A percentile compares a stretch with the other conserved stretches of the same genome.
Conservation (phyloP, 352 stramenopile species). For the Pythium pyrilobum region DNA sequence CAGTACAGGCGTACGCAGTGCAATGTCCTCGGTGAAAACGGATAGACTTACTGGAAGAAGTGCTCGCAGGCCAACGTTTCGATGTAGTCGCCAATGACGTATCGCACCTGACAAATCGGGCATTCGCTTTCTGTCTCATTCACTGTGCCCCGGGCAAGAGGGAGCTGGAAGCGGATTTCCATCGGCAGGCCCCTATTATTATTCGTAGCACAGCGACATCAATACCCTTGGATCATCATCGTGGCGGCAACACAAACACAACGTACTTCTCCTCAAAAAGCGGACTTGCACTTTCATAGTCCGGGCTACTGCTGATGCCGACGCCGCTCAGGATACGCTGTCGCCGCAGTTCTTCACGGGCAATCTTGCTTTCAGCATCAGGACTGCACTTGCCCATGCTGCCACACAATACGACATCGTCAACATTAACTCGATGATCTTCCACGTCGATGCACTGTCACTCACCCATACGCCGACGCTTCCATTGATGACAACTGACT, state of each 20-base stretch:
- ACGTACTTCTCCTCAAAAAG: constrained; percentile 73
- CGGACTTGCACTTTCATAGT: constrained; percentile 64
- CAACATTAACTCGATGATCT: no score
- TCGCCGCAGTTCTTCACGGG: constrained; percentile 50
- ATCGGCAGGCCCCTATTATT: constrained; percentile 52
- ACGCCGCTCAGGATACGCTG: constrained; percentile 52
- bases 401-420: not conserved
- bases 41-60: constrained; percentile 74
- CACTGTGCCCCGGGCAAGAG: constrained; percentile 64
- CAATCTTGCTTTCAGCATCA: constrained; percentile 43
- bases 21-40: not conserved
- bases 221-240: not conserved
- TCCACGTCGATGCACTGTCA: not conserved
- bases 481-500: no score
- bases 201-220: not conserved
- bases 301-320: constrained; percentile 59
- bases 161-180: constrained; percentile 77
- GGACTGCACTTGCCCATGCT: constrained; percentile 36
- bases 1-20: not conserved
- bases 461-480: no score
- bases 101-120: constrained; percentile 79
- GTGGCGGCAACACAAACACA: not conserved
- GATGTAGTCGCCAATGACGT: constrained; percentile 82
- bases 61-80: constrained; percentile 79
- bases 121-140: constrained; percentile 84